Percentiles rank a stretch among this genome's conserved stretches.
Conservation (phyloP, 2,329 filamentous ascomycete species). For the Colletotrichum cordylinicola region DNA sequence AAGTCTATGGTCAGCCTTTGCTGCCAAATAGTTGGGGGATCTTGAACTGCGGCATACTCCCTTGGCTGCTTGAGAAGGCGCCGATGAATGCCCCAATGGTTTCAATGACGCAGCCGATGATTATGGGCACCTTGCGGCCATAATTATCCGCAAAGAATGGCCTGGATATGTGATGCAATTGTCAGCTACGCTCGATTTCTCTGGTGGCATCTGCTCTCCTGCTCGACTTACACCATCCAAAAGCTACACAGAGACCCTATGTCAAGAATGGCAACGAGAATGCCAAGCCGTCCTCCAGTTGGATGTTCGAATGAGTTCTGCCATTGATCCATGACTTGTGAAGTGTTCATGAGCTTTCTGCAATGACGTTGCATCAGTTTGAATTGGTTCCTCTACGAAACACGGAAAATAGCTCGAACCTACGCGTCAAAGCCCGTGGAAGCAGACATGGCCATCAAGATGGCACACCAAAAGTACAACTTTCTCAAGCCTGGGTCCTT, state of each 20-base stretch:
- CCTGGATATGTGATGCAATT: background rate
- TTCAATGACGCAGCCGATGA: slow-evolving; percentile 49
- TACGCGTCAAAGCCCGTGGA: slow-evolving; percentile 63
- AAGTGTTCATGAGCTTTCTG: slow-evolving; percentile 62
- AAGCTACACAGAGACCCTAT: slow-evolving; percentile 53
- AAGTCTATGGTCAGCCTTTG: background rate
- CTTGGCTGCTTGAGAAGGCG: slow-evolving; percentile 45
- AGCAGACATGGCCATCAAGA: slow-evolving; percentile 64
- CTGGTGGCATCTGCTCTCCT: slow-evolving; percentile 23
- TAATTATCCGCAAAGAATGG: slow-evolving; percentile 41
- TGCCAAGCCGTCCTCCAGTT: slow-evolving; percentile 46
- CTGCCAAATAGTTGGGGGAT: background rate
- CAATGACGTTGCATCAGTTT: background rate
- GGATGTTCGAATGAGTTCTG: slow-evolving; percentile 48
- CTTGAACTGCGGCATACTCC: slow-evolving; percentile 36
- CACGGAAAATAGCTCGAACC: background rate
- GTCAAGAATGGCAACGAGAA: slow-evolving; percentile 56
- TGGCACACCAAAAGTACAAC: slow-evolving; percentile 57
- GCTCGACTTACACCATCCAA: slow-evolving; percentile 45
- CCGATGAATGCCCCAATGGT: slow-evolving; percentile 45
- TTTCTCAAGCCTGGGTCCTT: slow-evolving; percentile 59
- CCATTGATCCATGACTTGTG: slow-evolving; percentile 60
- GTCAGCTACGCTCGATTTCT: background rate
- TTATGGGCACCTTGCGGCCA: slow-evolving; percentile 48
- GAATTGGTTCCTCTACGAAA: background rate